phyloP scores from a whole-genome alignment of 2,329 filamentous ascomycete species.

The Trichoderma citrinoviride region DNA sequence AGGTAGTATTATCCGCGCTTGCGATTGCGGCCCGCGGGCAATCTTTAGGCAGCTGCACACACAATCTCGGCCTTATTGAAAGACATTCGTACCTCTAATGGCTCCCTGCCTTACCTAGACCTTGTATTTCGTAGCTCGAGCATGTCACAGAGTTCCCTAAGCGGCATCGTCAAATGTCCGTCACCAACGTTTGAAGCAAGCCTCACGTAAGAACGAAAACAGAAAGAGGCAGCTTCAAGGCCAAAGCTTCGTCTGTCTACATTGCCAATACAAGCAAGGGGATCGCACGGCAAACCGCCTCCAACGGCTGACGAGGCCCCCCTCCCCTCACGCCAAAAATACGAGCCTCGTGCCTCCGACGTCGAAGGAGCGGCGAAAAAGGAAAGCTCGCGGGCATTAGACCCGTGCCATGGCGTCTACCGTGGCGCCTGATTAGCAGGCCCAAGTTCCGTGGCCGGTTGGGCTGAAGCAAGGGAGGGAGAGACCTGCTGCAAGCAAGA shows the following conservation, averaged over 20 bases:
- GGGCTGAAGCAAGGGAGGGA: conserved; percentile 13
- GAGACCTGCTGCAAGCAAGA: background rate
- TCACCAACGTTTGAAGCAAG: background rate
- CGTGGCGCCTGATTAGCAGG: conserved; percentile 13
- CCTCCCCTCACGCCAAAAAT: no score
- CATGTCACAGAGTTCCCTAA: no score
- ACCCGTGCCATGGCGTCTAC: conserved; percentile 1
- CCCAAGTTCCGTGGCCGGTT: background rate
- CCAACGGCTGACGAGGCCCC: background rate
- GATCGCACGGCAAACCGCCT: background rate
- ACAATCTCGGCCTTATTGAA: conserved; percentile 17
- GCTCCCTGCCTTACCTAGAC: background rate
- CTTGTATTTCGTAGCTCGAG: background rate
- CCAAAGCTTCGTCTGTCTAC: background rate
- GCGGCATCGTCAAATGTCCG: background rate
- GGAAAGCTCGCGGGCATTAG: background rate
- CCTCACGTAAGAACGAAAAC: background rate
- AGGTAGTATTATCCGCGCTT: background rate
- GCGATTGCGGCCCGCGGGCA: background rate
- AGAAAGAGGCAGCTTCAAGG: background rate
- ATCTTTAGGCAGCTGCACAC: conserved; percentile 15
- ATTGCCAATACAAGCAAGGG: no score
- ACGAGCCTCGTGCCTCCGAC: conserved; percentile 11
- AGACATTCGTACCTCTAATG: conserved; percentile 9
- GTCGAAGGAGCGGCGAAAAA: background rate